phyloP scores from a whole-genome alignment of 2,329 filamentous ascomycete genomes.

The Xylaria arbuscula region DNA sequence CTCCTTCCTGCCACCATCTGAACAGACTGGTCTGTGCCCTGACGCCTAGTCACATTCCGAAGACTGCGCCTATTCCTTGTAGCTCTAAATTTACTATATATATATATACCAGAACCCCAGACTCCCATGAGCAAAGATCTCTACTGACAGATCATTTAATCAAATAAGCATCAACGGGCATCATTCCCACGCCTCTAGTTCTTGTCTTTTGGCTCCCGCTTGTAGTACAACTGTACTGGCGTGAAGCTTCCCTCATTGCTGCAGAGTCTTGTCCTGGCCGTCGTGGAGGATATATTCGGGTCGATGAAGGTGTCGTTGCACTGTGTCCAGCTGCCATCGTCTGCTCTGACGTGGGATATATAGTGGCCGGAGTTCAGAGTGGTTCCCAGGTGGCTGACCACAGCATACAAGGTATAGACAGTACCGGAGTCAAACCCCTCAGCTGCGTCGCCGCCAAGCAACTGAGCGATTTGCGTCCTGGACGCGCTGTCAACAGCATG shows the following conservation, averaged over 20 bases:
- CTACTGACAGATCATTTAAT: background rate
- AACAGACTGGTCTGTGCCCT: constrained; percentile 14
- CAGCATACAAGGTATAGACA: constrained; percentile 85
- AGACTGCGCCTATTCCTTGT: constrained; percentile 1
- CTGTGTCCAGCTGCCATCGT: constrained; percentile 60
- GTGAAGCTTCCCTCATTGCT: background rate
- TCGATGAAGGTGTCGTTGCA: constrained; percentile 57
- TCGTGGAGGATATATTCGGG: background rate
- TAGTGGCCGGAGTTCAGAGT: constrained; percentile 82
- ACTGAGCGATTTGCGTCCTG: constrained; percentile 33
- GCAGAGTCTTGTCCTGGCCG: background rate
- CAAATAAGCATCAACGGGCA: background rate
- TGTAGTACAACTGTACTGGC: constrained; percentile 36
- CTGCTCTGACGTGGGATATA: constrained; percentile 73
- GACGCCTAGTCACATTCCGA: constrained; percentile 13
- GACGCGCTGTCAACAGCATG: constrained; percentile 45
- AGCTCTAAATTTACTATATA: constrained; percentile 10
- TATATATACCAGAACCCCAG: background rate
- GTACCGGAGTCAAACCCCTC: constrained; percentile 61
- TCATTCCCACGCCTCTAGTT: background rate
- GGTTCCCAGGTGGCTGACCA: constrained; percentile 79
- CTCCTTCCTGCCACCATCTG: background rate
- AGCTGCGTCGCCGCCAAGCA: constrained; percentile 53
- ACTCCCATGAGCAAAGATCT: constrained; percentile 1
- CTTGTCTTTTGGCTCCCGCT: constrained; percentile 14